Evolutionary conservation across 2,329 filamentous ascomycete genomes (phyloP).

Genomic region (Diaporthe velutina): DNA sequence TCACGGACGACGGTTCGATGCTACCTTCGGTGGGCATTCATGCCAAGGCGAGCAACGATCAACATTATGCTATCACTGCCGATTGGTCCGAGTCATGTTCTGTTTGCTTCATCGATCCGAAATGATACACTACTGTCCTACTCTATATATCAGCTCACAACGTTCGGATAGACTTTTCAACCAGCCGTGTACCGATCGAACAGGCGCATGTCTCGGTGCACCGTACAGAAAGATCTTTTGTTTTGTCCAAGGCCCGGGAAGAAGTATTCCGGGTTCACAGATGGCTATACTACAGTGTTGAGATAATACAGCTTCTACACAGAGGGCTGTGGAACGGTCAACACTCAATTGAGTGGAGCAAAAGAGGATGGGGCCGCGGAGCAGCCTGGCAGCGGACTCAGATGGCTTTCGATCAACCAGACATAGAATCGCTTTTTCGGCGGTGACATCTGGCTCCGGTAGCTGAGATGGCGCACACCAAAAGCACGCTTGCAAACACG

Average conservation of each 20-base stretch:
- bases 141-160: constrained; percentile 10
- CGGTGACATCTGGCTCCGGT: background rate
- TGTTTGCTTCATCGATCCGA: constrained; percentile 24
- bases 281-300: background rate
- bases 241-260: background rate
- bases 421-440: background rate
- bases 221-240: background rate
- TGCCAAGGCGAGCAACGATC: constrained; percentile 7
- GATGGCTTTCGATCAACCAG: background rate
- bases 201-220: background rate
- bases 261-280: background rate
- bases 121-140: constrained; percentile 8
- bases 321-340: too few relatives aligned
- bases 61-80: background rate
- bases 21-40: background rate
- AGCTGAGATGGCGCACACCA: background rate
- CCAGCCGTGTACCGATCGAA: background rate
- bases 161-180: background rate
- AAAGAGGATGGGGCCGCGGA: background rate
- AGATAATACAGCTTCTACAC: background rate
- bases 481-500: background rate
- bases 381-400: background rate
- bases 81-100: constrained; percentile 26
- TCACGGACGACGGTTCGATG: background rate
- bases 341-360: too few relatives aligned